Conservation (phyloP, 2,329 filamentous ascomycete genomes). For the Myriosclerotinia curreyana region DNA sequence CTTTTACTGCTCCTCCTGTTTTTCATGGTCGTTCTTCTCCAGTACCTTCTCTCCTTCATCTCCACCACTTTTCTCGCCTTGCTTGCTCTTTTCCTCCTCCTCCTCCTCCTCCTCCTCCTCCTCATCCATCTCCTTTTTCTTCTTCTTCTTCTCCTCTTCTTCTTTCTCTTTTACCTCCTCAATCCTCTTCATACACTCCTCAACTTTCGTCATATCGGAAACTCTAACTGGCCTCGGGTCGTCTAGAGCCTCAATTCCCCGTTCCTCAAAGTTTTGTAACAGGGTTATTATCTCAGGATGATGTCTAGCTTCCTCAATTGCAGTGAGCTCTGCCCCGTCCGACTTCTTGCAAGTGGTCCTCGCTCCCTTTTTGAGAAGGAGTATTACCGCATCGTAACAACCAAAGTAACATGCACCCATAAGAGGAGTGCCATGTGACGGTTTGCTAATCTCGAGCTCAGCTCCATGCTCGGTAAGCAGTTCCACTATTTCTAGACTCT, state of each 20-base stretch:
- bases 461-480: background rate
- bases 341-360: background rate
- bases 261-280: background rate
- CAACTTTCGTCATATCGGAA: background rate
- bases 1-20: background rate
- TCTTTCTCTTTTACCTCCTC: background rate
- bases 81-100: background rate
- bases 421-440: background rate
- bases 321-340: background rate
- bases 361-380: background rate
- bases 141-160: background rate
- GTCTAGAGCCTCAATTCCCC: background rate
- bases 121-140: background rate
- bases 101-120: no score
- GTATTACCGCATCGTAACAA: background rate
- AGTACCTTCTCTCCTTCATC: background rate
- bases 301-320: background rate
- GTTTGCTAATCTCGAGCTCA: background rate
- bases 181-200: constrained; percentile 1
- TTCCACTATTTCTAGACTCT: background rate
- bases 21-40: background rate
- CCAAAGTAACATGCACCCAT: constrained; percentile 5
- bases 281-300: background rate
- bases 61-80: background rate
- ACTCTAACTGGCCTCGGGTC: background rate